A percentile compares a stretch with the other conserved stretches of the same genome.
Conservation (phyloP, 1,284 basidiomycete genomes). For the Fistulina hepatica region DNA sequence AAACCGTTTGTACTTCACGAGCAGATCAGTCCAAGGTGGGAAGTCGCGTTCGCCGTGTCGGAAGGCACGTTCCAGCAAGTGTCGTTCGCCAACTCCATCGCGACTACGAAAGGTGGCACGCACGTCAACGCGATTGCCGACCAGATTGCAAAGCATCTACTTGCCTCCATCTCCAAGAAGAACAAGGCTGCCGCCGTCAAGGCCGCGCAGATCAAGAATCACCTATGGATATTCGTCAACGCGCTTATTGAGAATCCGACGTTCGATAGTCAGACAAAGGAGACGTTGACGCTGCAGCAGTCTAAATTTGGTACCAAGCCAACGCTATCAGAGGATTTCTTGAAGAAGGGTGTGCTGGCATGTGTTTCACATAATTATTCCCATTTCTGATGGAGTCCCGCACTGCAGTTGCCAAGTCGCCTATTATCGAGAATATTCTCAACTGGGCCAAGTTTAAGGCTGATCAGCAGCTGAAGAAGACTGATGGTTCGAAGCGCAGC, state of each 20-base stretch:
- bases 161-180: slow-evolving; percentile 85
- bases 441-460: slow-evolving; percentile 97
- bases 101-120: slow-evolving; percentile 94
- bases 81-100: slow-evolving; percentile 97
- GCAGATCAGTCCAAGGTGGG: slow-evolving; percentile 77
- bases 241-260: slow-evolving; percentile 95
- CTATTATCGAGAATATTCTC: slow-evolving; percentile 88
- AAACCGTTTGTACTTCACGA: slow-evolving; percentile 85
- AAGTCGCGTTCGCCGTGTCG: slow-evolving; percentile 91
- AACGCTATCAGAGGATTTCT: slow-evolving; percentile 78
- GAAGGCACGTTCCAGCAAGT: slow-evolving; percentile 89
- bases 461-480: slow-evolving; percentile 92
- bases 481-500: slow-evolving; percentile 88
- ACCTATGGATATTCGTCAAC: slow-evolving; percentile 99
- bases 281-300: slow-evolving; percentile 81
- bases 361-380: slow-evolving; percentile 2
- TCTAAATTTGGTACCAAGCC: slow-evolving; percentile 91
- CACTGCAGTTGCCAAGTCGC: slow-evolving; percentile 70
- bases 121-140: slow-evolving; percentile 86
- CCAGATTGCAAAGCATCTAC: slow-evolving; percentile 79
- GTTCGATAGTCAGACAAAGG: slow-evolving; percentile 99
- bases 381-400: slow-evolving; percentile 6
- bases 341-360: slow-evolving; percentile 77
- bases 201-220: slow-evolving; percentile 88
- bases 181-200: slow-evolving; percentile 94